These are phyloP conservation scores for Spinacia oleracea DNA, from an alignment of 179 eudicot genomes.

Conservation along the genomic window DNA sequence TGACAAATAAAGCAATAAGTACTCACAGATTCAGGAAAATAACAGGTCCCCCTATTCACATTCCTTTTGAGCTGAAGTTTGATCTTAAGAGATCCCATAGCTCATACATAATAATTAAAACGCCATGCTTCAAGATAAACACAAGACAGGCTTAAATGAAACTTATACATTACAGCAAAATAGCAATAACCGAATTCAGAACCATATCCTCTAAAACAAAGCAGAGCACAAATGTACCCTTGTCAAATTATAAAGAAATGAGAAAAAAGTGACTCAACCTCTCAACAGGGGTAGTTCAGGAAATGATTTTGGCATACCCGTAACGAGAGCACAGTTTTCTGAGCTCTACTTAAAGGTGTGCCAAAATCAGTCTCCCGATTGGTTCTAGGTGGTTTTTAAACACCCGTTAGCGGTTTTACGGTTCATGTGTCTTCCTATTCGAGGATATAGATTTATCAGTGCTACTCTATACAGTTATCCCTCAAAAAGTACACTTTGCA, in stretches of 20 bases:
- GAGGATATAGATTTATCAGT: not conserved
- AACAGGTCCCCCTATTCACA: not conserved
- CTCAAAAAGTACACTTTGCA: not conserved
- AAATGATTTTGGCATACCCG: too few species aligned
- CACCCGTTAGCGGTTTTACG: too few species aligned
- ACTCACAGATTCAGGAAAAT: not conserved
- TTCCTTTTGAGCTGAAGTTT: not conserved
- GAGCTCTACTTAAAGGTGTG: too few species aligned
- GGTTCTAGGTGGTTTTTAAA: too few species aligned
- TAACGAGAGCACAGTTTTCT: too few species aligned
- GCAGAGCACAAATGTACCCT: not conserved
- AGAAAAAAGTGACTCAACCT: not conserved
- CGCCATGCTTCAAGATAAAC: not conserved
- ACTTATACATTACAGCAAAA: not conserved
- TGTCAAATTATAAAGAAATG: not conserved
- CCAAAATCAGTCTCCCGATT: too few species aligned
- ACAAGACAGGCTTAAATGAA: not conserved
- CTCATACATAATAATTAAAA: not conserved
- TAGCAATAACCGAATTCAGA: not conserved
- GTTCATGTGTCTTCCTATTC: not conserved
- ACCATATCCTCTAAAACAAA: conserved; percentile 2
- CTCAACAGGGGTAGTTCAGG: too few species aligned
- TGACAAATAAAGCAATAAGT: not conserved
- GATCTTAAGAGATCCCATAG: not conserved
- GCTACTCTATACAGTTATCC: not conserved